Evolutionary conservation across 352 stramenopile genomes (phyloP).

Genomic region (Pythium sp.): DNA sequence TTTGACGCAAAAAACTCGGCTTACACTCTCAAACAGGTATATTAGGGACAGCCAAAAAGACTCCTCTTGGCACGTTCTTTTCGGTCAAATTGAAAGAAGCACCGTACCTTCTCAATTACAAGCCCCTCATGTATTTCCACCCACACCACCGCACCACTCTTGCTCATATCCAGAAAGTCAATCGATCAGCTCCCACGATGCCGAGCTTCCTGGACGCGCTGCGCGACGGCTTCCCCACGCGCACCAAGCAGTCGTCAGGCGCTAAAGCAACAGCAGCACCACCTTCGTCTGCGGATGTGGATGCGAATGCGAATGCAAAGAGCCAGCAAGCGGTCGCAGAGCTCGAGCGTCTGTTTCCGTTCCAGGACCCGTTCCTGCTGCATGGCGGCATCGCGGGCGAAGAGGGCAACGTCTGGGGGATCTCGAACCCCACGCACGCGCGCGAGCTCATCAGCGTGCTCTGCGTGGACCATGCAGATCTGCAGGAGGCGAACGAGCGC

Average conservation of each 20-base stretch:
- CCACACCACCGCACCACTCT: not conserved
- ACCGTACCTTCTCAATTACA: not conserved
- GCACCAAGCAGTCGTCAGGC: not conserved
- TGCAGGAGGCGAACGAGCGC: slow-evolving; percentile 47
- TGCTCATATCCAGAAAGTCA: not conserved
- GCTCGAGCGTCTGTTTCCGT: slow-evolving; percentile 21
- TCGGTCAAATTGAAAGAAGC: not conserved
- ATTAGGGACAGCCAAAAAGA: not conserved
- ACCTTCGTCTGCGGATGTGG: slow-evolving; percentile 7
- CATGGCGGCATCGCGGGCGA: slow-evolving; percentile 20
- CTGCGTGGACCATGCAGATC: slow-evolving; percentile 51
- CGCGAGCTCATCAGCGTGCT: slow-evolving; percentile 47
- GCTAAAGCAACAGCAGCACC: not conserved
- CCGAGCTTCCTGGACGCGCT: slow-evolving; percentile 29
- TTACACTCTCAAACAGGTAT: not conserved
- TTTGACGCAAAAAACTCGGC: no score
- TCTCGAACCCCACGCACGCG: slow-evolving; percentile 25
- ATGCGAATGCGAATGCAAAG: not conserved
- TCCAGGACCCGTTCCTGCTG: slow-evolving; percentile 36
- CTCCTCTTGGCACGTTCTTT: slow-evolving; percentile 2
- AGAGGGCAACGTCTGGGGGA: slow-evolving; percentile 24
- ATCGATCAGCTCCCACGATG: not conserved
- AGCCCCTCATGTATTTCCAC: not conserved
- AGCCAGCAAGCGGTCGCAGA: not conserved
- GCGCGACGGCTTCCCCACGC: slow-evolving; percentile 23